Conservation (phyloP, 352 stramenopile genomes). For the Phytophthora meadii region DNA sequence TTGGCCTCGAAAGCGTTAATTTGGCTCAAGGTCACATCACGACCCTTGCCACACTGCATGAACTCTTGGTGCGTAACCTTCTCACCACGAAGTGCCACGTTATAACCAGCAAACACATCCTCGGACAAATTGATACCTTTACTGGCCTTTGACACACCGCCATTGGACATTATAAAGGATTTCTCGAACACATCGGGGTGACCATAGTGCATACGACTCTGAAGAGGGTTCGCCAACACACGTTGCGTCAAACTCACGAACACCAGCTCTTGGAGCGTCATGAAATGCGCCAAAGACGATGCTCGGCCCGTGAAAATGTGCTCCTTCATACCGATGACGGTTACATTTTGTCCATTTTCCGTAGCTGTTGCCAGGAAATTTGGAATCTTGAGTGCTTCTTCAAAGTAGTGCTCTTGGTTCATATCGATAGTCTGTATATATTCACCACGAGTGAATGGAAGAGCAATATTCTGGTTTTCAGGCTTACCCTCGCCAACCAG, state of each 20-base stretch:
- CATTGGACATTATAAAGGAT: slow-evolving; percentile 86
- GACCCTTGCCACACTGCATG: slow-evolving; percentile 89
- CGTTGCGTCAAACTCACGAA: slow-evolving; percentile 90
- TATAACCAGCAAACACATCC: slow-evolving; percentile 91
- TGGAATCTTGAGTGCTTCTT: slow-evolving; percentile 90
- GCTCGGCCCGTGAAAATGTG: slow-evolving; percentile 90
- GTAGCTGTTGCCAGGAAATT: slow-evolving; percentile 87
- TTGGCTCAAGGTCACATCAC: slow-evolving; percentile 89
- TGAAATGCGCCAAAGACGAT: slow-evolving; percentile 87
- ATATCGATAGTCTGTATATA: slow-evolving; percentile 92
- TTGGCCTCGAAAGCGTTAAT: slow-evolving; percentile 91
- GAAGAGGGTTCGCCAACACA: slow-evolving; percentile 78
- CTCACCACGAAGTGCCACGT: slow-evolving; percentile 77
- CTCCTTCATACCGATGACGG: slow-evolving; percentile 91
- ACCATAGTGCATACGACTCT: slow-evolving; percentile 88
- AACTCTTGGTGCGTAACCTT: slow-evolving; percentile 87
- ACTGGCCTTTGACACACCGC: slow-evolving; percentile 86
- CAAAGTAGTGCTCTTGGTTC: slow-evolving; percentile 92
- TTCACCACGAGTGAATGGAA: slow-evolving; percentile 88
- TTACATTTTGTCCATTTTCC: slow-evolving; percentile 65
- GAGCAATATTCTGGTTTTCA: slow-evolving; percentile 89
- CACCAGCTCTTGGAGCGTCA: slow-evolving; percentile 88
- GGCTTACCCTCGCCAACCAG: slow-evolving; percentile 88
- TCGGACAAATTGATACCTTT: slow-evolving; percentile 91
- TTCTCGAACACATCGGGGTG: slow-evolving; percentile 92